Percentiles rank a stretch among this genome's conserved stretches.
These are phyloP conservation scores for Fusarium mundagurra DNA, from an alignment of 2,329 filamentous ascomycete genomes.

Conservation along the genomic window DNA sequence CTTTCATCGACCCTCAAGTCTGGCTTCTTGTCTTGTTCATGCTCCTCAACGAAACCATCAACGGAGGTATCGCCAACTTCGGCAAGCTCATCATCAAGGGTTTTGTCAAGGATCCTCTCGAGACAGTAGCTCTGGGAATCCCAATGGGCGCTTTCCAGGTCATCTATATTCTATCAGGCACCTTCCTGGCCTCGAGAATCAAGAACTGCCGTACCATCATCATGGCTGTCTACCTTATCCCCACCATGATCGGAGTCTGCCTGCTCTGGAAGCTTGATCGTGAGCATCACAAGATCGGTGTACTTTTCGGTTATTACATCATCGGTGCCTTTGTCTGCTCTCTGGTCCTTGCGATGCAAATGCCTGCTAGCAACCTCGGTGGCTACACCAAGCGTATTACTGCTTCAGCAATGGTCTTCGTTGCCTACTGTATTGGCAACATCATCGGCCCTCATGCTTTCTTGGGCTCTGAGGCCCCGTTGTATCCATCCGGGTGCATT, in stretches of 20 bases:
- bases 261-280: slow-evolving; percentile 60
- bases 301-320: slow-evolving; percentile 63
- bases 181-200: slow-evolving; percentile 59
- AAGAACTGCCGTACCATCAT: slow-evolving; percentile 59
- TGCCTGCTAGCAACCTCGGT: slow-evolving; percentile 59
- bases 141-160: slow-evolving; percentile 63
- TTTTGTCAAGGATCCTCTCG: slow-evolving; percentile 45
- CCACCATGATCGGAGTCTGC: slow-evolving; percentile 58
- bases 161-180: slow-evolving; percentile 60
- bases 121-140: slow-evolving; percentile 62
- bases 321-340: slow-evolving; percentile 59
- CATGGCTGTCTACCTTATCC: slow-evolving; percentile 61
- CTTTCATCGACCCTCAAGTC: slow-evolving; percentile 59
- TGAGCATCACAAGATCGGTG: slow-evolving; percentile 52
- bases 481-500: slow-evolving; percentile 62
- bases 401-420: slow-evolving; percentile 56
- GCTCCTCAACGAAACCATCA: slow-evolving; percentile 63
- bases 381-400: slow-evolving; percentile 60
- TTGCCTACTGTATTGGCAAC: slow-evolving; percentile 51
- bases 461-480: slow-evolving; percentile 54
- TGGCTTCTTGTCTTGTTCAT: slow-evolving; percentile 65
- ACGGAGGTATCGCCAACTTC: slow-evolving; percentile 63
- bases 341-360: slow-evolving; percentile 62
- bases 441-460: slow-evolving; percentile 50
- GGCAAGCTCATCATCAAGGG: slow-evolving; percentile 63